Conservation (phyloP, 257 asterid genomes). For the Jaltomata sinuosa region DNA sequence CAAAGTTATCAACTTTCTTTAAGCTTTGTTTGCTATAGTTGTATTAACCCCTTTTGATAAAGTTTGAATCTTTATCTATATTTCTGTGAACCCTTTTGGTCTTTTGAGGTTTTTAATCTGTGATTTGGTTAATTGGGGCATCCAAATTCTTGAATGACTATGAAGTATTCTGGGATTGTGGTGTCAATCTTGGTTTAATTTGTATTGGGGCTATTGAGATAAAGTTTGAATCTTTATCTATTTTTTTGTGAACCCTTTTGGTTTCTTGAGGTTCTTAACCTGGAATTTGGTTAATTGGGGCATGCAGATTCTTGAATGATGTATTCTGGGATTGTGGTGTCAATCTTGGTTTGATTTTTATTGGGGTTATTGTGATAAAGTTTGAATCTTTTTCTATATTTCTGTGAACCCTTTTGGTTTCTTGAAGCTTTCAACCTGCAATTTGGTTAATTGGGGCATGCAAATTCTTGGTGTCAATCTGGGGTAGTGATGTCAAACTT, state of each 20-base stretch:
- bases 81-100: neutral
- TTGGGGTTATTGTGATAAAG: neutral
- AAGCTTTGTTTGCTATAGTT: neutral
- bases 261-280: too few species aligned
- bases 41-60: neutral
- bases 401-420: neutral
- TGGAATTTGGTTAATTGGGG: neutral
- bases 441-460: neutral
- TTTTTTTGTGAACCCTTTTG: too few species aligned
- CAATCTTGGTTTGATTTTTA: neutral
- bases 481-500: slow-evolving; percentile 1
- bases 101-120: neutral
- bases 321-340: too few species aligned
- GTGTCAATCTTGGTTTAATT: neutral
- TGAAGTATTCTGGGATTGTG: slow-evolving; percentile 1
- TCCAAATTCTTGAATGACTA: slow-evolving; percentile 4
- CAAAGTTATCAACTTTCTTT: neutral
- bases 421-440: neutral
- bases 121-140: neutral
- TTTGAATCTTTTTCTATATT: neutral
- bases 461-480: neutral
- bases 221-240: neutral
- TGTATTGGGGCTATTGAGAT: neutral
- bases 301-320: slow-evolving; percentile 3
- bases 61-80: neutral